Conservation (phyloP, 768 basidiomycete species). For the Infundibulicybe gibba region DNA sequence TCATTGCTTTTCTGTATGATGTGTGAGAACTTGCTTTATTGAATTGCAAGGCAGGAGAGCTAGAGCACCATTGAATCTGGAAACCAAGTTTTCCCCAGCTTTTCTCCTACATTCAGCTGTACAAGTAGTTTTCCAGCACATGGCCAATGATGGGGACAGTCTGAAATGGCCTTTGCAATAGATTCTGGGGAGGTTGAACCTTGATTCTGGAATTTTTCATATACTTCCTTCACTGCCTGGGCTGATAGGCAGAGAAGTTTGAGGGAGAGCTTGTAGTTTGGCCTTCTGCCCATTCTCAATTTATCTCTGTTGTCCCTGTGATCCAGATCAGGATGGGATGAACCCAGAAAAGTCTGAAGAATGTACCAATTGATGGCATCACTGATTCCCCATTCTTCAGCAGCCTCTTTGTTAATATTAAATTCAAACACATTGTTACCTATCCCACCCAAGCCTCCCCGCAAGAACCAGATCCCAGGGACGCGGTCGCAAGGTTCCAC, state of each 20-base stretch:
- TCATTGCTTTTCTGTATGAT: too few species aligned
- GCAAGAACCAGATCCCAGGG: slow-evolving; percentile 38
- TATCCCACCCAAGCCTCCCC: slow-evolving; percentile 24
- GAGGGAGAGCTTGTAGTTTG: slow-evolving; percentile 22
- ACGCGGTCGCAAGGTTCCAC: slow-evolving; percentile 26
- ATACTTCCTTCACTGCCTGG: slow-evolving; percentile 14
- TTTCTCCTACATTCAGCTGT: slow-evolving; percentile 35
- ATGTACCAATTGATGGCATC: background rate
- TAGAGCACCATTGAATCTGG: slow-evolving; percentile 36
- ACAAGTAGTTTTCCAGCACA: slow-evolving; percentile 39
- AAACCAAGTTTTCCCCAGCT: slow-evolving; percentile 34
- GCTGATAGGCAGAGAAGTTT: slow-evolving; percentile 30
- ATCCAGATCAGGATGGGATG: background rate
- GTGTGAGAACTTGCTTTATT: background rate
- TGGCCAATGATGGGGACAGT: slow-evolving; percentile 38
- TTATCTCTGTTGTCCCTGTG: too few species aligned
- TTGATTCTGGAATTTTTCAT: slow-evolving; percentile 11
- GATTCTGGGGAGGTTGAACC: slow-evolving; percentile 14
- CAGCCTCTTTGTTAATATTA: slow-evolving; percentile 29
- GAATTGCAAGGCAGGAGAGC: background rate
- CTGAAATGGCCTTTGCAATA: slow-evolving; percentile 17
- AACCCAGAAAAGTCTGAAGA: background rate
- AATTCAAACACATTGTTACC: slow-evolving; percentile 31
- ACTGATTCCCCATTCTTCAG: slow-evolving; percentile 26
- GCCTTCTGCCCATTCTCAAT: background rate